Evolutionary conservation across 495 filamentous ascomycete species (phyloP).

Genomic region (Alectoria sarmentosa): DNA sequence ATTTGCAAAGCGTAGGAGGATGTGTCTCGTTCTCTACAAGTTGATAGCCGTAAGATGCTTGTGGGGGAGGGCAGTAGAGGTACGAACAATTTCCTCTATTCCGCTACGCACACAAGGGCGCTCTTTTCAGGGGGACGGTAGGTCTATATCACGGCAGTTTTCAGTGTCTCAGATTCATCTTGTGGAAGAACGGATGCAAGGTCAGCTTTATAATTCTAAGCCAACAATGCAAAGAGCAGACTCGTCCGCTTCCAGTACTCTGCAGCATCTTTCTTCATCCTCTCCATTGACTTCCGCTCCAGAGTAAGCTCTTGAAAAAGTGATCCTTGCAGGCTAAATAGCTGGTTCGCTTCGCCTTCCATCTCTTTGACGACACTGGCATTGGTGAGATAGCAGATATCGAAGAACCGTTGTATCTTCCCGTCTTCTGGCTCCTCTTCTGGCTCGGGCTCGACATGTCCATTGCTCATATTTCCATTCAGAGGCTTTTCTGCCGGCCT

Average conservation of each 20-base stretch:
- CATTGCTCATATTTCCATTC: constrained; percentile 18
- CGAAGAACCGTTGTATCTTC: constrained; percentile 71
- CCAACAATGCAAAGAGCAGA: constrained; percentile 60
- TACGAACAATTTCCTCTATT: neutral
- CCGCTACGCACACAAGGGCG: neutral
- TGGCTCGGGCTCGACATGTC: constrained; percentile 17
- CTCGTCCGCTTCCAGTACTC: constrained; percentile 79
- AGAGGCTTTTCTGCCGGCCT: neutral
- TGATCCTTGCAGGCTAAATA: constrained; percentile 22
- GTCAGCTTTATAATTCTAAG: neutral
- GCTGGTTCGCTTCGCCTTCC: constrained; percentile 16
- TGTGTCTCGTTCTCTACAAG: too few species aligned
- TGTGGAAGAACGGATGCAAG: neutral
- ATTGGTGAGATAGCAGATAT: constrained; percentile 57
- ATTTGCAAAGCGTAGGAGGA: neutral
- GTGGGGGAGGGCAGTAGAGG: neutral
- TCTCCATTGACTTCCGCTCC: constrained; percentile 38
- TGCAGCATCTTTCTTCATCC: constrained; percentile 48
- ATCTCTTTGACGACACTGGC: constrained; percentile 32
- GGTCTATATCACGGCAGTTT: neutral
- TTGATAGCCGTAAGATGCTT: too few species aligned
- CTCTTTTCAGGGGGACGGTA: neutral
- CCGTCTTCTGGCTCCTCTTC: constrained; percentile 40
- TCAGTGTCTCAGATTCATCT: neutral
- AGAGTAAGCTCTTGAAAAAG: constrained; percentile 42